A percentile compares a stretch with the other conserved stretches of the same genome.
These are phyloP conservation scores for Dalbergia cultrata DNA, from an alignment of 306 rosid genomes.

Conservation along the genomic window DNA sequence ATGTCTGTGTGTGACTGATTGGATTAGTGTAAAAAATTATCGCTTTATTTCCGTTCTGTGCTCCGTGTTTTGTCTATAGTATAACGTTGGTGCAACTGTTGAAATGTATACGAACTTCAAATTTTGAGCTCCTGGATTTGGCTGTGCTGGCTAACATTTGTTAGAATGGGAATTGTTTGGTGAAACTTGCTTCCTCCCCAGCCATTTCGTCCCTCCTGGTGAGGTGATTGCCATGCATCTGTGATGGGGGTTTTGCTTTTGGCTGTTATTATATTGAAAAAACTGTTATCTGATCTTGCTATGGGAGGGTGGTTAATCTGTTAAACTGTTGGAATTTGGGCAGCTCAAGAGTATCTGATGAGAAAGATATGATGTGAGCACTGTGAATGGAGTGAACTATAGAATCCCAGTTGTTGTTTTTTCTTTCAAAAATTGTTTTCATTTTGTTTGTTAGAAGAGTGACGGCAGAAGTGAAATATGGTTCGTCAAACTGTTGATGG, in stretches of 20 bases:
- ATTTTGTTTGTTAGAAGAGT: constrained; percentile 20
- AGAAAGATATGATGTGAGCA: background rate
- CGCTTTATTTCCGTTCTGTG: constrained; percentile 25
- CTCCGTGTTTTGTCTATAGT: constrained; percentile 1
- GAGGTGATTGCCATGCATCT: constrained; percentile 28
- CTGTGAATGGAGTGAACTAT: constrained; percentile 18
- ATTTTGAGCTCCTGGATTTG: background rate
- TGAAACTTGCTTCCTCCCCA: constrained; percentile 12
- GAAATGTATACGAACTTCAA: background rate
- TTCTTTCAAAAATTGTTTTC: background rate
- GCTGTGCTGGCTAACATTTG: background rate
- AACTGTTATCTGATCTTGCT: constrained; percentile 30
- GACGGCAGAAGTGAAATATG: background rate
- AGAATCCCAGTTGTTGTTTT: constrained; percentile 12
- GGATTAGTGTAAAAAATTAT: background rate
- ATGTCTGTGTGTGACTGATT: background rate
- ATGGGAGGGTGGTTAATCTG: constrained; percentile 21
- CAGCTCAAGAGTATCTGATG: background rate
- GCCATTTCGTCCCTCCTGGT: background rate
- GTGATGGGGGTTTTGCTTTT: background rate
- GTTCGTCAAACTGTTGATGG: constrained; percentile 22
- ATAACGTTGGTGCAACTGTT: background rate
- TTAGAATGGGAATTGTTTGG: background rate
- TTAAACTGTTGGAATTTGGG: background rate
- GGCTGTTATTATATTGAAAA: constrained; percentile 16